These are phyloP conservation scores for Withania somnifera DNA, from an alignment of 305 asterid genomes.

Conservation along the genomic window DNA sequence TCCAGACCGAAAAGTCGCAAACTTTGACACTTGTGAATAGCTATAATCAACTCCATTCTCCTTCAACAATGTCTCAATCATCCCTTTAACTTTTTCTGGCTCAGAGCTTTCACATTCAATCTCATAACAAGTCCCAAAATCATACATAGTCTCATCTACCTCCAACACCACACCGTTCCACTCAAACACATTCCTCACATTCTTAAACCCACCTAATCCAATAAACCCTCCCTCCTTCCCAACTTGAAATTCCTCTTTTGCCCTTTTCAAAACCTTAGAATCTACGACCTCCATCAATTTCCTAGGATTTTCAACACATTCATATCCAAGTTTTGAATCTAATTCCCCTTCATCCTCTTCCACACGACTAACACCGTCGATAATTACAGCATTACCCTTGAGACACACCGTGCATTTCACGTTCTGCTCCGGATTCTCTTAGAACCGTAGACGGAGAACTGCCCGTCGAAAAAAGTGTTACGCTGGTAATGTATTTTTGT, in stretches of 20 bases:
- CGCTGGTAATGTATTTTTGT: conserved; percentile 61
- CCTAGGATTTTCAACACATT: conserved; percentile 42
- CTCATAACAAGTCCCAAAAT: conserved; percentile 80
- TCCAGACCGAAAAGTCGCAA: conserved; percentile 70
- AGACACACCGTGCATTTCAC: conserved; percentile 63
- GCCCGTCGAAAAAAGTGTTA: conserved; percentile 83
- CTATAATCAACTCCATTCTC: conserved; percentile 53
- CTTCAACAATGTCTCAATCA: conserved; percentile 57
- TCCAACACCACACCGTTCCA: conserved; percentile 78
- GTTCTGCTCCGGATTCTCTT: conserved; percentile 32
- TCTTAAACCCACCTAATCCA: conserved; percentile 74
- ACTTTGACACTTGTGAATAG: conserved; percentile 64
- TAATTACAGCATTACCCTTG: conserved; percentile 70
- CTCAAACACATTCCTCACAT: conserved; percentile 66
- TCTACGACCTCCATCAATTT: conserved; percentile 24
- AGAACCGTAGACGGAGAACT: conserved; percentile 77
- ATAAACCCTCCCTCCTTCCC: conserved; percentile 27
- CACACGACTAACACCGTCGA: conserved; percentile 74
- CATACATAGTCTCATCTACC: conserved; percentile 74
- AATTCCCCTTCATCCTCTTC: conserved; percentile 90
- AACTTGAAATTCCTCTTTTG: conserved; percentile 58
- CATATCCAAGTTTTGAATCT: conserved; percentile 41
- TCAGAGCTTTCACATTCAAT: conserved; percentile 82
- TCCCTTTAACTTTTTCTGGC: conserved; percentile 66
- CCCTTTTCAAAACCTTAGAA: conserved; percentile 70